These are phyloP conservation scores for Pythium scleroteichum DNA, from an alignment of 352 stramenopile species.

Conservation along the genomic window DNA sequence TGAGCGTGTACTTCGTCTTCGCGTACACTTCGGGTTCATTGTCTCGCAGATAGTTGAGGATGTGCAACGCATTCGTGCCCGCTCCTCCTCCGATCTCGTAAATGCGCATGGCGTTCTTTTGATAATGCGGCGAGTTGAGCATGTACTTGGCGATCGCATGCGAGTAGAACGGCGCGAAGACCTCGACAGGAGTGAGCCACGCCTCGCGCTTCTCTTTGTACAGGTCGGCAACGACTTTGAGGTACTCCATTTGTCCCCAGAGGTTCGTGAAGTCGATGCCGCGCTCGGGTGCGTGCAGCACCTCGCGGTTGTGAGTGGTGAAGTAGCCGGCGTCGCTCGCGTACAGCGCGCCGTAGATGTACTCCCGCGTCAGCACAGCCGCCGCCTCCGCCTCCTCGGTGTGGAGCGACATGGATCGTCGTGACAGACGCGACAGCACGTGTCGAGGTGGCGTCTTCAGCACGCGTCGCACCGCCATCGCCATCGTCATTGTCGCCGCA, in stretches of 20 bases:
- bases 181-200: conserved; percentile 90
- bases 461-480: conserved; percentile 3
- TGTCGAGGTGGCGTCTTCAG: not conserved
- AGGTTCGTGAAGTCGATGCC: conserved; percentile 79
- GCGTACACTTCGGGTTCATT: conserved; percentile 77
- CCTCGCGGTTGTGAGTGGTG: conserved; percentile 66
- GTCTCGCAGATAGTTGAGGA: conserved; percentile 85
- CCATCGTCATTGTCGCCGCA: not conserved
- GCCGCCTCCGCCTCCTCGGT: not conserved
- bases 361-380: conserved; percentile 73
- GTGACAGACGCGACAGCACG: not conserved
- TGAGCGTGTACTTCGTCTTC: conserved; percentile 83
- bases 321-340: conserved; percentile 81
- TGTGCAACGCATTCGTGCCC: conserved; percentile 88
- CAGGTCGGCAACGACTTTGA: conserved; percentile 52
- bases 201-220: conserved; percentile 75
- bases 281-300: conserved; percentile 64
- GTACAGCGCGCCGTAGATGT: conserved; percentile 84
- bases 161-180: conserved; percentile 89
- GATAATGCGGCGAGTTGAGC: conserved; percentile 61
- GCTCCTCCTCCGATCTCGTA: conserved; percentile 89
- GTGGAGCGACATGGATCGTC: not conserved
- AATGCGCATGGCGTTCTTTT: conserved; percentile 46
- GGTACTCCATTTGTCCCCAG: conserved; percentile 76
- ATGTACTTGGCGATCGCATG: conserved; percentile 89